Percentiles rank a stretch among this genome's conserved stretches.
phyloP scores from a whole-genome alignment of 2,329 filamentous ascomycete genomes.

The Paraconiothyrium brasiliense region DNA sequence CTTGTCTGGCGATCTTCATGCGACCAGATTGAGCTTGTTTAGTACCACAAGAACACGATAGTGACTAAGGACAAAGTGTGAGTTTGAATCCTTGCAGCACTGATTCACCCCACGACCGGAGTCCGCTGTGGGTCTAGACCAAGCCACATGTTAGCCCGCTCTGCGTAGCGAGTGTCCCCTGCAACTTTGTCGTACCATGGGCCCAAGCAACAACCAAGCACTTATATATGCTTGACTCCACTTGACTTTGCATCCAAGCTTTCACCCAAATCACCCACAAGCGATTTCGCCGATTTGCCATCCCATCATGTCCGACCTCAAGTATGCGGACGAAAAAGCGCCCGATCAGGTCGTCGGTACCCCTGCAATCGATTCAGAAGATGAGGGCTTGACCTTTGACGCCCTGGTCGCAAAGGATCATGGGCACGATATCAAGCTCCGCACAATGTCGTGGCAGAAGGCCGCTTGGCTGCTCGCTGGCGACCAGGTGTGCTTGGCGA shows the following conservation, averaged over 20 bases:
- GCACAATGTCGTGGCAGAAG: conserved; percentile 64
- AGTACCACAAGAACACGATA: neutral
- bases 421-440: conserved; percentile 61
- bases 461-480: conserved; percentile 84
- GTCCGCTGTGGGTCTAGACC: neutral
- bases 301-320: neutral
- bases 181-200: neutral
- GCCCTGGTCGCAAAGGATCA: conserved; percentile 48
- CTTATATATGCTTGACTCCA: neutral
- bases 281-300: neutral
- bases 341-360: neutral
- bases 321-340: conserved; percentile 12
- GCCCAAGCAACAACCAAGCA: neutral
- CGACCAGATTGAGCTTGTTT: neutral
- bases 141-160: neutral
- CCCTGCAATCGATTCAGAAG: conserved; percentile 20
- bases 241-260: neutral
- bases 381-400: conserved; percentile 24
- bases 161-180: neutral
- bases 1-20: neutral
- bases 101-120: neutral
- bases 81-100: neutral
- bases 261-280: neutral
- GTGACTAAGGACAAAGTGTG: neutral
- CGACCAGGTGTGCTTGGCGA: conserved; percentile 91